A percentile compares a stretch with the other conserved stretches of the same genome.
Evolutionary conservation across 1,284 basidiomycete species (phyloP).

Genomic region (Meira miltonrushii): DNA sequence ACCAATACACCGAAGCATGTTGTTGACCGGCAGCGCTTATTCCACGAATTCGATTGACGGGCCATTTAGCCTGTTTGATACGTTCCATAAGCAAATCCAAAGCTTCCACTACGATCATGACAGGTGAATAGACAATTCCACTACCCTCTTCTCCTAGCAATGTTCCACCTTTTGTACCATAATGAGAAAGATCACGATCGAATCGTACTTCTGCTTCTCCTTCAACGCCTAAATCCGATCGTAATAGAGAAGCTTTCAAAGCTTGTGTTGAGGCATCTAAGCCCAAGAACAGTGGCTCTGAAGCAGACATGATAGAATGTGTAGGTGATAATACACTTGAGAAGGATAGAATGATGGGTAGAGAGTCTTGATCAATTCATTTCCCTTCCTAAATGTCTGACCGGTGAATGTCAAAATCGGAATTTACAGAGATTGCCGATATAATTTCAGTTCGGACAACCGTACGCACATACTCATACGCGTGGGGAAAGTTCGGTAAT

Average conservation of each 20-base stretch:
- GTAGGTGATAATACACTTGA: too few relatives aligned
- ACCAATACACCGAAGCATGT: constrained; percentile 88
- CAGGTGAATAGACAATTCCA: constrained; percentile 56
- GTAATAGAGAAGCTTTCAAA: constrained; percentile 66
- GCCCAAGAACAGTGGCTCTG: constrained; percentile 66
- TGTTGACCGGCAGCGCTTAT: constrained; percentile 79
- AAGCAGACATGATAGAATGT: too few relatives aligned
- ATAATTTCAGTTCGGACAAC: too few relatives aligned
- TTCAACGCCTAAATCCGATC: constrained; percentile 62
- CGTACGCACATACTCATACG: too few relatives aligned
- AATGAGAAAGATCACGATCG: constrained; percentile 69
- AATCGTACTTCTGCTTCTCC: constrained; percentile 74
- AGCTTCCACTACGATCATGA: constrained; percentile 76
- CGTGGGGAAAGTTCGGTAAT: too few relatives aligned
- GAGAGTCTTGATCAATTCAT: too few relatives aligned
- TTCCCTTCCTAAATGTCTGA: too few relatives aligned
- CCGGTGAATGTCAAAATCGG: too few relatives aligned
- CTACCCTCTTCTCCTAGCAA: constrained; percentile 10
- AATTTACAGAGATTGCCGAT: too few relatives aligned
- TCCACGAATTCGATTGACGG: constrained; percentile 61
- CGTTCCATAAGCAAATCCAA: constrained; percentile 71
- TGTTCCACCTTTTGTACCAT: constrained; percentile 62
- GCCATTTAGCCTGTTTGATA: constrained; percentile 63
- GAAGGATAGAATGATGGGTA: too few relatives aligned
- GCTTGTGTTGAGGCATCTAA: constrained; percentile 83